These are phyloP conservation scores for Perilla frutescens DNA, from an alignment of 257 asterid species.

Conservation along the genomic window DNA sequence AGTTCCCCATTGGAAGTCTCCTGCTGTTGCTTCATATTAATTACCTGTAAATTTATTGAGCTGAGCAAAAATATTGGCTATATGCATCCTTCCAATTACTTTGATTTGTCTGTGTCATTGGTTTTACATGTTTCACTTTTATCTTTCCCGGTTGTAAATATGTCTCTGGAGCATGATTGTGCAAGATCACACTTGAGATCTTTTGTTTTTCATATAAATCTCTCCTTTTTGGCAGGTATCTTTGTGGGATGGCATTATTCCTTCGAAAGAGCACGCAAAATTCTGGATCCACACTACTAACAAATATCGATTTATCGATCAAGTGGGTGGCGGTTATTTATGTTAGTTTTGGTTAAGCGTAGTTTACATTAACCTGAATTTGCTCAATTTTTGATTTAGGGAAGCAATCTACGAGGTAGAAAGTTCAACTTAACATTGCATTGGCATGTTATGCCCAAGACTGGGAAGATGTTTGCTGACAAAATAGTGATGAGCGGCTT, in stretches of 20 bases:
- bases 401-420: constrained; percentile 89
- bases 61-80: too few relatives aligned
- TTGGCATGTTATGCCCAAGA: constrained; percentile 99
- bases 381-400: constrained; percentile 43
- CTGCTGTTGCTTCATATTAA: too few relatives aligned
- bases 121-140: too few relatives aligned
- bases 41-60: too few relatives aligned
- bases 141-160: too few relatives aligned
- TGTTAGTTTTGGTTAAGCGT: background rate
- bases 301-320: constrained; percentile 86
- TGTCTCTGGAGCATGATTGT: background rate
- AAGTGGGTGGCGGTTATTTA: constrained; percentile 46
- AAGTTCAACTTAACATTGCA: constrained; percentile 85
- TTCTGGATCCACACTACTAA: constrained; percentile 79
- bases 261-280: constrained; percentile 75
- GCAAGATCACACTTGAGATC: background rate
- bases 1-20: too few relatives aligned
- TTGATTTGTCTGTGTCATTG: too few relatives aligned
- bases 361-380: background rate
- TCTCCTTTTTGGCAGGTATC: constrained; percentile 60
- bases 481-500: constrained; percentile 86
- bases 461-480: constrained; percentile 92
- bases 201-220: background rate
- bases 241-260: constrained; percentile 90
- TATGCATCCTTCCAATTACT: too few relatives aligned